Conservation (phyloP, 2,329 filamentous ascomycete genomes). For the Pseudocercospora vitis region DNA sequence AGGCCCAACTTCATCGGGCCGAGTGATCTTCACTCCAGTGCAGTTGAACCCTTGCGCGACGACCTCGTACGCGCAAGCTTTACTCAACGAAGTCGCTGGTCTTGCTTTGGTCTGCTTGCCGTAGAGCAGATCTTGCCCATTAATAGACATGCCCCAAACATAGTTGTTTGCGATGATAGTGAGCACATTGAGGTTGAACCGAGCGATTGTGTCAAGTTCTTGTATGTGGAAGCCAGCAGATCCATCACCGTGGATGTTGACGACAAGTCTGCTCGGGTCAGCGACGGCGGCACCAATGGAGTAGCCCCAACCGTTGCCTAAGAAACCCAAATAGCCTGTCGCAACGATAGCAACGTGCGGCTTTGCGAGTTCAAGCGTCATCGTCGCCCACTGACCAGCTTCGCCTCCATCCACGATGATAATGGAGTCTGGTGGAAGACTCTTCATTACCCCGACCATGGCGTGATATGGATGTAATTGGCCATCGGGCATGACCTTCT, state of each 20-base stretch:
- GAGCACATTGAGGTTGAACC: conserved; percentile 43
- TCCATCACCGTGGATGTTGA: conserved; percentile 51
- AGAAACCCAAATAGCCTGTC: conserved; percentile 47
- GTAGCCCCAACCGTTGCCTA: conserved; percentile 52
- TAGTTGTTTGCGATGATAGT: conserved; percentile 49
- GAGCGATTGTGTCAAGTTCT: conserved; percentile 48
- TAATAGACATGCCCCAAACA: conserved; percentile 48
- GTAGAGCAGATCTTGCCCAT: conserved; percentile 49
- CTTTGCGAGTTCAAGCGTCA: conserved; percentile 34
- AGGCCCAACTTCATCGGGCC: conserved; percentile 34
- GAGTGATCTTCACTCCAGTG: conserved; percentile 31
- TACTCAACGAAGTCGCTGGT: conserved; percentile 33
- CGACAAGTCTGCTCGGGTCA: conserved; percentile 40
- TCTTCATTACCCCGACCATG: conserved; percentile 40
- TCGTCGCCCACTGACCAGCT: conserved; percentile 40
- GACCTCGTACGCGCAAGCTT: conserved; percentile 42
- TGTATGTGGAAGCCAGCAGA: conserved; percentile 48
- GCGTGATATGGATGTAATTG: conserved; percentile 48
- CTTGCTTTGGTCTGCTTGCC: conserved; percentile 36
- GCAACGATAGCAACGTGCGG: conserved; percentile 33
- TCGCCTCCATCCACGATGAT: conserved; percentile 47
- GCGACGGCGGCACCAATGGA: conserved; percentile 46
- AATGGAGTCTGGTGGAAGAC: conserved; percentile 39
- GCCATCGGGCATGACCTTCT: conserved; percentile 31
- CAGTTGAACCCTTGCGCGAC: conserved; percentile 46